These are phyloP conservation scores for Umbelopsis vinacea DNA, from an alignment of 192 early-diverging fungal genomes.

Conservation along the genomic window DNA sequence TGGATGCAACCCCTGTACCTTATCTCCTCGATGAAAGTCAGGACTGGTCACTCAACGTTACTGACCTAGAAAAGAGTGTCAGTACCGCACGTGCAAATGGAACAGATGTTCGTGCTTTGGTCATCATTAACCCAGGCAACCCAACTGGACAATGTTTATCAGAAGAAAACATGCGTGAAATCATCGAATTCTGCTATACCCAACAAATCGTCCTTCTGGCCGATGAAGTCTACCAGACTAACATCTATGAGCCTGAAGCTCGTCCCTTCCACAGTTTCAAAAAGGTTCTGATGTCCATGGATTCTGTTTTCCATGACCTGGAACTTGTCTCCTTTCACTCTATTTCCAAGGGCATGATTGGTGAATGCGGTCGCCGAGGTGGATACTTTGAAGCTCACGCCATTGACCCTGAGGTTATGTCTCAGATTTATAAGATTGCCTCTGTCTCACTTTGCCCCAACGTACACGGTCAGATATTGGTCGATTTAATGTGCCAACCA, in stretches of 20 bases:
- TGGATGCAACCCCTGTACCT: conserved; percentile 83
- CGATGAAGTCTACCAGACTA: conserved; percentile 98
- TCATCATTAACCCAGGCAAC: conserved; percentile 99
- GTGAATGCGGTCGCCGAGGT: conserved; percentile 96
- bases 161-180: conserved; percentile 81
- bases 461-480: conserved; percentile 92
- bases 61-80: conserved; percentile 65
- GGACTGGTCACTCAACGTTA: conserved; percentile 77
- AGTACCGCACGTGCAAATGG: conserved; percentile 64
- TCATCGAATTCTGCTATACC: conserved; percentile 83
- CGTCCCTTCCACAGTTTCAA: conserved; percentile 96
- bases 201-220: conserved; percentile 86
- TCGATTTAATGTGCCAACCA: conserved; percentile 90
- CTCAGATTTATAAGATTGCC: conserved; percentile 91
- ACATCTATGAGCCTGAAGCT: conserved; percentile 77
- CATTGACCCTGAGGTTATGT: conserved; percentile 73
- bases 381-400: conserved; percentile 95
- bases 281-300: conserved; percentile 84
- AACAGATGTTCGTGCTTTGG: conserved; percentile 89
- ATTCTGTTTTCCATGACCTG: conserved; percentile 55
- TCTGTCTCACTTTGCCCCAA: conserved; percentile 93
- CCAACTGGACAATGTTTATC: conserved; percentile 91
- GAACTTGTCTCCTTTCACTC: conserved; percentile 96
- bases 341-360: conserved; percentile 97
- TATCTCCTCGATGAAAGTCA: conserved; percentile 91